These are phyloP conservation scores for Cajanus cajan DNA, from an alignment of 306 rosid genomes.

Conservation along the genomic window DNA sequence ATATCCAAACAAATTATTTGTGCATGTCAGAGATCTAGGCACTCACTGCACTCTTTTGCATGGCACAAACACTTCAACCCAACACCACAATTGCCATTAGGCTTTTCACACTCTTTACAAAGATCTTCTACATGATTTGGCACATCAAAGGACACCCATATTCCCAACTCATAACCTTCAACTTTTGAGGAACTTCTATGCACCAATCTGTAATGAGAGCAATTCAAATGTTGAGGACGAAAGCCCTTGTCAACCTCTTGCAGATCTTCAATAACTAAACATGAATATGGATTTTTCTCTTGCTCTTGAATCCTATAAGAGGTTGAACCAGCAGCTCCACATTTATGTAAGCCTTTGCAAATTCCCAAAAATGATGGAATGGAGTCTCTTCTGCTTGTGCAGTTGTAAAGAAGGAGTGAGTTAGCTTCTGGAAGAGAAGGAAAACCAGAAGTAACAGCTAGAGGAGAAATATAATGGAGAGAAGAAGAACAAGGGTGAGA, in stretches of 20 bases:
- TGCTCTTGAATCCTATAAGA: slow-evolving; percentile 22
- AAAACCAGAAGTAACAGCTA: slow-evolving; percentile 29
- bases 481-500: slow-evolving; percentile 20
- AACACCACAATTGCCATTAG: slow-evolving; percentile 36
- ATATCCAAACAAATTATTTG: no score
- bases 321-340: not conserved
- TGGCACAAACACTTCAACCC: not conserved
- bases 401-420: slow-evolving; percentile 50
- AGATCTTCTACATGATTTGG: slow-evolving; percentile 48
- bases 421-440: slow-evolving; percentile 41
- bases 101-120: slow-evolving; percentile 49
- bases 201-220: slow-evolving; percentile 44
- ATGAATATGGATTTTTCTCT: slow-evolving; percentile 9
- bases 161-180: slow-evolving; percentile 37
- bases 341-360: slow-evolving; percentile 18
- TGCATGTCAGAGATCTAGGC: not conserved
- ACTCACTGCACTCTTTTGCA: not conserved
- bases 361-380: slow-evolving; percentile 8
- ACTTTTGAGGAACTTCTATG: slow-evolving; percentile 28
- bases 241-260: slow-evolving; percentile 35
- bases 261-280: slow-evolving; percentile 38
- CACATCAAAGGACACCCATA: slow-evolving; percentile 46
- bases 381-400: slow-evolving; percentile 34
- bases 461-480: slow-evolving; percentile 34
- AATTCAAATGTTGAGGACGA: slow-evolving; percentile 42